A percentile compares a stretch with the other conserved stretches of the same genome.
Conservation (phyloP, 2,329 filamentous ascomycete genomes). For the Verticillium longisporum region DNA sequence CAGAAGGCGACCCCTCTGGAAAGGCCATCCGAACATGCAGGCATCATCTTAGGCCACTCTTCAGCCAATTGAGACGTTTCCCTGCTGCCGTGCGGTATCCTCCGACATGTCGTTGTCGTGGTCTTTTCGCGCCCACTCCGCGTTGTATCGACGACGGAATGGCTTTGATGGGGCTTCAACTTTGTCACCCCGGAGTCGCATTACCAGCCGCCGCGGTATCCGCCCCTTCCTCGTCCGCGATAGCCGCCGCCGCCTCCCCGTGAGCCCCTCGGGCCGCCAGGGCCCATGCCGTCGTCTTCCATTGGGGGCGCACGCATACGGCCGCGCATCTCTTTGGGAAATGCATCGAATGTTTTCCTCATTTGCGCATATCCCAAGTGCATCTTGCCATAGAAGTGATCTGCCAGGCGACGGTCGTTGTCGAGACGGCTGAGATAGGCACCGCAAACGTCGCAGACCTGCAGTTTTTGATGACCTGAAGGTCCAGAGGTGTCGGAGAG, state of each 20-base stretch:
- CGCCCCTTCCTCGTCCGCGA: constrained; percentile 42
- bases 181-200: background rate
- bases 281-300: constrained; percentile 33
- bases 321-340: constrained; percentile 80
- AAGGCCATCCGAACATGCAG: no score
- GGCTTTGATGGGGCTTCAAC: background rate
- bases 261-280: constrained; percentile 42
- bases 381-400: constrained; percentile 99
- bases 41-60: no score
- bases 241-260: constrained; percentile 45
- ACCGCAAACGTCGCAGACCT: constrained; percentile 97
- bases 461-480: constrained; percentile 92
- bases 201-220: constrained; percentile 44
- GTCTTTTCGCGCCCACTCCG: no score
- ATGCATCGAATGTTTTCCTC: constrained; percentile 84
- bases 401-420: constrained; percentile 87
- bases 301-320: constrained; percentile 54
- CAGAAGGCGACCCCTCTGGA: background rate
- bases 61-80: no score
- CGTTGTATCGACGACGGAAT: no score
- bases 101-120: no score
- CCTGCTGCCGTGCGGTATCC: no score
- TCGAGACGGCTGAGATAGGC: constrained; percentile 89
- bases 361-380: constrained; percentile 97
- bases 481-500: constrained; percentile 89